Percentiles rank a stretch among this genome's conserved stretches.
Conservation (phyloP, 1,284 basidiomycete genomes). For the Rhodotorula glutinis region DNA sequence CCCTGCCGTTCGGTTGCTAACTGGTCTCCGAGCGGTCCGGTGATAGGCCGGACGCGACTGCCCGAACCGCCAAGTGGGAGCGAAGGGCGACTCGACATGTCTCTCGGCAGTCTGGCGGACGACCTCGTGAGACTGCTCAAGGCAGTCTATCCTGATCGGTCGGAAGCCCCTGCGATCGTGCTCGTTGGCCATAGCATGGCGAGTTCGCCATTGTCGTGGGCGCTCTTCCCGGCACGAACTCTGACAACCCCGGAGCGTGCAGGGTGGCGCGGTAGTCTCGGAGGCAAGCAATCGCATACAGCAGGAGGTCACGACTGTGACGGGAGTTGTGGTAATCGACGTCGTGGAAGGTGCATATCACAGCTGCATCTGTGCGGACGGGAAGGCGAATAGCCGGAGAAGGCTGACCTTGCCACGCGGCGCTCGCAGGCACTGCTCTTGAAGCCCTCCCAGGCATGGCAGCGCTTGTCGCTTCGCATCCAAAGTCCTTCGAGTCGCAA, state of each 20-base stretch:
- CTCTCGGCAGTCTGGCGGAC: conserved; percentile 63
- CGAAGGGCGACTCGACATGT: conserved; percentile 61
- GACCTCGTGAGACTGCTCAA: conserved; percentile 69
- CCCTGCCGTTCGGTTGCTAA: too few species aligned
- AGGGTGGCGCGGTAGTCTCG: conserved; percentile 81
- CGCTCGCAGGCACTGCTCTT: conserved; percentile 75
- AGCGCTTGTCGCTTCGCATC: conserved; percentile 75
- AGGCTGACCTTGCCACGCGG: too few species aligned
- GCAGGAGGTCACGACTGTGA: conserved; percentile 64
- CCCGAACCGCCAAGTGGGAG: conserved; percentile 25
- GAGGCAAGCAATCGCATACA: conserved; percentile 66
- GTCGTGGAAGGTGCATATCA: conserved; percentile 78
- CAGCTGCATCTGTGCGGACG: too few species aligned
- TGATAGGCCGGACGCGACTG: conserved; percentile 38
- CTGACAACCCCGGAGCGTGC: not conserved
- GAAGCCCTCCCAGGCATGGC: conserved; percentile 90
- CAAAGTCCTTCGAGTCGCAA: conserved; percentile 73
- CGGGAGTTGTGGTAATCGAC: conserved; percentile 84
- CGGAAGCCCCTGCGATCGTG: conserved; percentile 65
- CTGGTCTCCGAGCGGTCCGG: too few species aligned
- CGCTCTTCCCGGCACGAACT: not conserved
- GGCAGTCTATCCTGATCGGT: conserved; percentile 65
- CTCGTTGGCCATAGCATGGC: conserved; percentile 51
- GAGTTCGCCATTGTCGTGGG: conserved; percentile 26
- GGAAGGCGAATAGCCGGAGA: too few species aligned